phyloP scores from a whole-genome alignment of 2,329 filamentous ascomycete genomes.

The Pezicula neosporulosa region DNA sequence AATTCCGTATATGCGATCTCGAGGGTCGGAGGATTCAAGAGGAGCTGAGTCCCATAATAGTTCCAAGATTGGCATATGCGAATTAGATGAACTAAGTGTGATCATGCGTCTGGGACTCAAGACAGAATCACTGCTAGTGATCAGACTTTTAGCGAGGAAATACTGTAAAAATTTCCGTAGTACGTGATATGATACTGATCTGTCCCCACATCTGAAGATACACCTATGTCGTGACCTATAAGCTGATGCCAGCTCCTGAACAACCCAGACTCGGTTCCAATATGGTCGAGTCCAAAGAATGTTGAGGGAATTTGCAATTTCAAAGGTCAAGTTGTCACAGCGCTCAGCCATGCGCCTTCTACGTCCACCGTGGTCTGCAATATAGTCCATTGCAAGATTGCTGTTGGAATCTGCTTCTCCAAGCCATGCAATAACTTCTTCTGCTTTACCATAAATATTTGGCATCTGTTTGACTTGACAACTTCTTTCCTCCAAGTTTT shows the following conservation, averaged over 20 bases:
- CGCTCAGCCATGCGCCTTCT: background rate
- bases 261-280: conserved; percentile 1
- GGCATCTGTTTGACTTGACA: background rate
- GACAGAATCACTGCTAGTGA: background rate
- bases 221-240: background rate
- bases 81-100: background rate
- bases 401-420: background rate
- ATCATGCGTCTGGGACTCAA: background rate
- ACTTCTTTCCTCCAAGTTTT: background rate
- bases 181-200: background rate
- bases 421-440: background rate
- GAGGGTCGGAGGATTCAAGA: background rate
- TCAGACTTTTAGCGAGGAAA: background rate
- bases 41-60: background rate
- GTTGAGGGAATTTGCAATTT: background rate
- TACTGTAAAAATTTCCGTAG: background rate
- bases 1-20: background rate
- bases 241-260: conserved; percentile 1
- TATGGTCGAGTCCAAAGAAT: background rate
- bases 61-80: background rate
- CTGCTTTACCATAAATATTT: background rate
- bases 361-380: background rate
- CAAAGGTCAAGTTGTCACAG: background rate
- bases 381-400: background rate
- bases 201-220: background rate